A percentile compares a stretch with the other conserved stretches of the same genome.
Evolutionary conservation across 129 eudicot species (phyloP).

Genomic region (Smallanthus sonchifolius): DNA sequence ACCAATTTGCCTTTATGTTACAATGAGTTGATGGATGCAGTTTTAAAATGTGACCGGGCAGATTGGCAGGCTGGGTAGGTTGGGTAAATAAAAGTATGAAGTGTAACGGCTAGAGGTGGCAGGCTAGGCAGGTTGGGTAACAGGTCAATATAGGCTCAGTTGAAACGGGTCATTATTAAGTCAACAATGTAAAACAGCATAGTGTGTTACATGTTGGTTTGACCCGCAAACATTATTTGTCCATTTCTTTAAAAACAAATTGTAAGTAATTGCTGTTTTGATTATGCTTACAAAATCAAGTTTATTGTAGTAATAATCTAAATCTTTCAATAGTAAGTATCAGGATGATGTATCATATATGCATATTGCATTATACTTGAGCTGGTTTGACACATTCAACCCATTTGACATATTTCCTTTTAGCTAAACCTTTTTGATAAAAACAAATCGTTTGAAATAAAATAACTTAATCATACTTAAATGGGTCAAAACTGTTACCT

Average conservation of each 20-base stretch:
- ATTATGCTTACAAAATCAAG: not conserved
- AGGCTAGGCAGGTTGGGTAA: not conserved
- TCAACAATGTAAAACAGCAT: not conserved
- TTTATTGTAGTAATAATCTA: not conserved
- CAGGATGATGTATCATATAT: not conserved
- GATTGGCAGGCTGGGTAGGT: not conserved
- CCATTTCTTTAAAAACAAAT: not conserved
- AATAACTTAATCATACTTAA: not conserved
- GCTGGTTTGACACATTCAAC: not conserved
- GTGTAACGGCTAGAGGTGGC: not conserved
- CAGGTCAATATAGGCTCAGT: not conserved
- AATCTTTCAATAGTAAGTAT: not conserved
- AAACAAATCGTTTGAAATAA: not conserved
- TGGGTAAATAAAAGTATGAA: conserved; percentile 2
- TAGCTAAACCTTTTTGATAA: not conserved
- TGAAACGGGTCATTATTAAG: not conserved
- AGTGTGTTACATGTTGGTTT: not conserved
- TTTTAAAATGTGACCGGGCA: not conserved
- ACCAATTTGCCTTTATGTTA: too few relatives aligned
- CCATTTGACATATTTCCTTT: not conserved
- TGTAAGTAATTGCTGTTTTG: not conserved
- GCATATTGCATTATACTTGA: not conserved
- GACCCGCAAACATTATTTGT: not conserved
- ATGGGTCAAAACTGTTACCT: not conserved
- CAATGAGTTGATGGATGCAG: not conserved